phyloP scores from a whole-genome alignment of 768 basidiomycete genomes.

The Boletus coccyginus region DNA sequence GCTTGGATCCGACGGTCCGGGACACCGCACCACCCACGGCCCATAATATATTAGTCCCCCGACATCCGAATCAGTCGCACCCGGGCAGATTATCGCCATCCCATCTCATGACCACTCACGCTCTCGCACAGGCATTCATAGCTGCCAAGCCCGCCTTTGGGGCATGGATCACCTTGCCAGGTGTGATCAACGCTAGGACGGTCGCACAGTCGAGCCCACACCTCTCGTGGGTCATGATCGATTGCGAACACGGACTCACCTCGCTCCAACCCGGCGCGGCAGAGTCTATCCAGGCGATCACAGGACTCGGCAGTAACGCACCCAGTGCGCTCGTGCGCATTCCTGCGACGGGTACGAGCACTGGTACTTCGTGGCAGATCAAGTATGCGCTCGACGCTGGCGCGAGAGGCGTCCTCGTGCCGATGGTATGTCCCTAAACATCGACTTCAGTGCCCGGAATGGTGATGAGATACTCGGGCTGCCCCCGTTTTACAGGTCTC shows the following conservation, averaged over 20 bases:
- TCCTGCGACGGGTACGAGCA: conserved; percentile 57
- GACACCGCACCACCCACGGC: no score
- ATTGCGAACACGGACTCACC: conserved; percentile 67
- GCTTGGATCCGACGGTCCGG: no score
- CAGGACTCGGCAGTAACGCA: conserved; percentile 40
- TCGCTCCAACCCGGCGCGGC: conserved; percentile 54
- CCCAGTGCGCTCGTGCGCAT: conserved; percentile 60
- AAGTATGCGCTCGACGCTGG: conserved; percentile 70
- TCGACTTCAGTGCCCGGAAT: neutral
- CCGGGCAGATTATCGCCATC: neutral
- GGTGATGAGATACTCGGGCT: neutral
- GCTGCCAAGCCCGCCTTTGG: conserved; percentile 62
- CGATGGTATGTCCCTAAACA: conserved; percentile 47
- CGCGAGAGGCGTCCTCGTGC: conserved; percentile 61
- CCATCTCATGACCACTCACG: conserved; percentile 47
- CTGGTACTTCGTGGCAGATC: conserved; percentile 65
- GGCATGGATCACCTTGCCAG: conserved; percentile 62
- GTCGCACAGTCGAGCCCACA: conserved; percentile 54
- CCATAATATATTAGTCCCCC: no score
- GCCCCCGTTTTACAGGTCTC: conserved; percentile 38
- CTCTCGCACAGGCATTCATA: conserved; percentile 52
- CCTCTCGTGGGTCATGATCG: conserved; percentile 62
- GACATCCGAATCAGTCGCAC: neutral
- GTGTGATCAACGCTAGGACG: conserved; percentile 55
- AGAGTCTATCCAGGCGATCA: conserved; percentile 54